phyloP scores from a whole-genome alignment of 768 basidiomycete genomes.

The Gloeopeniophorella convolvens region DNA sequence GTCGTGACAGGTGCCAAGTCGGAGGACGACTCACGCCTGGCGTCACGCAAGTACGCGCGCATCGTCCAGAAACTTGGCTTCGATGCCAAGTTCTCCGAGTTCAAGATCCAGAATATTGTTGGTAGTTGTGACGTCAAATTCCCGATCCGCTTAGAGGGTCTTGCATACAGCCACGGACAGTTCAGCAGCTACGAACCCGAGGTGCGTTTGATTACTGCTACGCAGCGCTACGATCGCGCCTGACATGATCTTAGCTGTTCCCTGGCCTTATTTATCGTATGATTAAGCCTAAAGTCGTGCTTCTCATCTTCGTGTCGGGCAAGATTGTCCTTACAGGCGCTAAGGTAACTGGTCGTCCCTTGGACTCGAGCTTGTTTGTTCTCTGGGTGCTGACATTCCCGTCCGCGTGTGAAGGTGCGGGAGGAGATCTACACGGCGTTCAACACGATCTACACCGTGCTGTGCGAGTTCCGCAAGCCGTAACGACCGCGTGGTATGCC shows the following conservation, averaged over 20 bases:
- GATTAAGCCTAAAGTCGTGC: slow-evolving; percentile 99
- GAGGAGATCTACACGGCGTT: slow-evolving; percentile 99
- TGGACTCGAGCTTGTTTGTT: not conserved
- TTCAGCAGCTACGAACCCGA: slow-evolving; percentile 98
- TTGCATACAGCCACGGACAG: slow-evolving; percentile 96
- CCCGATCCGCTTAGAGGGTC: slow-evolving; percentile 94
- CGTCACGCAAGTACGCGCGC: slow-evolving; percentile 96
- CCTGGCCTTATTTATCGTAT: slow-evolving; percentile 98
- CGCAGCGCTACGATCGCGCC: not conserved
- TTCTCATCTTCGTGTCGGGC: slow-evolving; percentile 97
- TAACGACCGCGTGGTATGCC: slow-evolving; percentile 27
- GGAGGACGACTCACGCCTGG: slow-evolving; percentile 94
- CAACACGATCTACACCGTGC: slow-evolving; percentile 98
- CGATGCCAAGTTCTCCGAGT: slow-evolving; percentile 98
- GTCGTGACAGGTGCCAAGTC: slow-evolving; percentile 99
- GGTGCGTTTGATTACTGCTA: slow-evolving; percentile 41
- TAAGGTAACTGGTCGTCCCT: slow-evolving; percentile 58
- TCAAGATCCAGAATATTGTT: slow-evolving; percentile 99
- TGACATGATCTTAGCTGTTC: slow-evolving; percentile 62
- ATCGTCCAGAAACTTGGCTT: slow-evolving; percentile 99
- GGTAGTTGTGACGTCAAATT: slow-evolving; percentile 98
- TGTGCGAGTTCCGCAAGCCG: slow-evolving; percentile 92
- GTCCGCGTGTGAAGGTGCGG: slow-evolving; percentile 61
- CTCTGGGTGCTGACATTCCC: slow-evolving; percentile 34
- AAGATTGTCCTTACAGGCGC: slow-evolving; percentile 99